Evolutionary conservation across 1,284 basidiomycete genomes (phyloP), one percentile per base, ranked within the genome.

Genomic region (Sporisorium graminicola): DNA sequence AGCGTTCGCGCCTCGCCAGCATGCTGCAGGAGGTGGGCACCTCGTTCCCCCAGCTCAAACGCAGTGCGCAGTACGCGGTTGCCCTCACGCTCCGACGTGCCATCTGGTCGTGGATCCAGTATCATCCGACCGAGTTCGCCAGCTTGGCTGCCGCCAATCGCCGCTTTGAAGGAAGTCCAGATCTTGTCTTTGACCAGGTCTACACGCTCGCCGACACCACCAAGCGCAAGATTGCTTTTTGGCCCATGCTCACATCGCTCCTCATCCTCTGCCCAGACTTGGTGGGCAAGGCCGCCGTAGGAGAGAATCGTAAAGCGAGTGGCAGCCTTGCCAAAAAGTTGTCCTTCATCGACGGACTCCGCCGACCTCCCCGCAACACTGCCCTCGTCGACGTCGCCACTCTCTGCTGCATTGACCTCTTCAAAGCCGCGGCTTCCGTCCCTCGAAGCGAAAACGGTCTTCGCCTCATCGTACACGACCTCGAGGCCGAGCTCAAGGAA

Each of bases 31-130:
- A 97, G 82, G 86, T 97, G 8, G 92, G 92, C 0, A 92, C 92
- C 0, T 88, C 94, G 3, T 90, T 97, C 51, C 90, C 95, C 18
- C 93, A 93, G 82, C 92, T 97, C 89, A 91, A 91, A 78, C 89
- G 89, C 46, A 91, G 92, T 40, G 90, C 91, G 0, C 93, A 94
- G 79, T 87, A 90, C 5, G 90, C 92, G 0, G 88, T 95, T 35
- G 91, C 93, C 0, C 87, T 90, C 7, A 91, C 92, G 20, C 88
- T 98, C 35, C 90, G 94, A 16, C 89, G 90, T 37, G 93, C 93
- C 0, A 89, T 97, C 31, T 96, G 94, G 94, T 93, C 93, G 68
- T 98, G 94, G 94, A 92, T 97, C 54, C 91, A 93, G 52, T 88
- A 91, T 16, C 93, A 92, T 82, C 92, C 94, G 0, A 87, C 88